phyloP scores from a whole-genome alignment of 163 green algal genomes.

The Chloromonas sp. region DNA sequence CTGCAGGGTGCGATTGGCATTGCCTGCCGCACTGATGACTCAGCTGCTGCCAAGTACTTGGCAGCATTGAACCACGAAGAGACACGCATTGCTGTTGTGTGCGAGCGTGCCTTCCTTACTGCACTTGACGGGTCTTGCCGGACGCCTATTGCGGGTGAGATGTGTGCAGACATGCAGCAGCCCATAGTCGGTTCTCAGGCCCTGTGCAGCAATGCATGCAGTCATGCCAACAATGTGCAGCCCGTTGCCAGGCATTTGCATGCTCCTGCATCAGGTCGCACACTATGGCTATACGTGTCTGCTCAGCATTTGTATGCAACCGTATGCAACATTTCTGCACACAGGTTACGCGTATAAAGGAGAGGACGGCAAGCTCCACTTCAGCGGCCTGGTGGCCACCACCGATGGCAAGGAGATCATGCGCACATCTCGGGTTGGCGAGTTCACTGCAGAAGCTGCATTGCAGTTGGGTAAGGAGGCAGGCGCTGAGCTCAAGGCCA shows the following conservation, averaged over 20 bases:
- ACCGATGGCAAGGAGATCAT: conserved; percentile 78
- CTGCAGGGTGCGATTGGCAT: conserved; percentile 54
- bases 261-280: neutral
- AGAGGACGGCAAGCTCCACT: conserved; percentile 64
- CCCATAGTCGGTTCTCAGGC: no score
- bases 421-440: conserved; percentile 52
- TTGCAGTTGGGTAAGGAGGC: conserved; percentile 65
- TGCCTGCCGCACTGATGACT: conserved; percentile 84
- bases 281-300: neutral
- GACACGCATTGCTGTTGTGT: conserved; percentile 87
- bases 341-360: conserved; percentile 56
- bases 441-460: conserved; percentile 63
- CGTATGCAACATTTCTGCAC: neutral
- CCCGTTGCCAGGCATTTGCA: neutral
- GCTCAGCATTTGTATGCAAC: neutral
- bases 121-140: conserved; percentile 95
- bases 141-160: conserved; percentile 86
- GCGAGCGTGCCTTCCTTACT: conserved; percentile 90
- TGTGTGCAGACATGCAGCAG: neutral
- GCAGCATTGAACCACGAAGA: conserved; percentile 94
- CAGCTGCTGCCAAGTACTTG: conserved; percentile 58
- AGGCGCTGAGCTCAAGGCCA: conserved; percentile 75
- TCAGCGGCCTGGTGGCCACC: conserved; percentile 84
- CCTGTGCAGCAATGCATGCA: no score
- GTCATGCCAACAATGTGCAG: neutral